Conservation (phyloP, 2,329 filamentous ascomycete genomes). For the Thermoascus crustaceus region DNA sequence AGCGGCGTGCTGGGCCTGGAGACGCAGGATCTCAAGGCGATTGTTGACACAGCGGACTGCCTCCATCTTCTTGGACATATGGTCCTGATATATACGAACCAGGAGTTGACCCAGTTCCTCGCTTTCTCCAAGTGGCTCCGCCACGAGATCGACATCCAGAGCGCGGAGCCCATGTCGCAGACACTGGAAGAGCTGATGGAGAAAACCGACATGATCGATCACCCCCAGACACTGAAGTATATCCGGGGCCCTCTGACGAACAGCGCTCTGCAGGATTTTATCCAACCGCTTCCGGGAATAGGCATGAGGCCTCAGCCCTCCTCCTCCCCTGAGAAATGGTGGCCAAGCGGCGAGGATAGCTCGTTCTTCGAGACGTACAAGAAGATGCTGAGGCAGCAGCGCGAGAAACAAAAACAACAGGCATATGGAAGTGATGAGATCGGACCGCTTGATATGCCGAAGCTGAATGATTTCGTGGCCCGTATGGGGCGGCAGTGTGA, state of each 20-base stretch:
- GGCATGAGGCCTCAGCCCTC: constrained; percentile 27
- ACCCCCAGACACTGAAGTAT: constrained; percentile 65
- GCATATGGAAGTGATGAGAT: constrained; percentile 40
- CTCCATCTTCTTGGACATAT: constrained; percentile 69
- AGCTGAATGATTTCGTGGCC: constrained; percentile 56
- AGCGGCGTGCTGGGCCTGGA: constrained; percentile 60
- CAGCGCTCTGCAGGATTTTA: constrained; percentile 58
- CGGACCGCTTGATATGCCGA: constrained; percentile 47
- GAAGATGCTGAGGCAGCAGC: constrained; percentile 42
- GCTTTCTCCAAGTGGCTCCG: constrained; percentile 79
- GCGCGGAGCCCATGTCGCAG: constrained; percentile 52
- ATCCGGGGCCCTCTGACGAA: constrained; percentile 61
- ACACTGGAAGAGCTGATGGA: constrained; percentile 64
- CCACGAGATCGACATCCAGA: constrained; percentile 70
- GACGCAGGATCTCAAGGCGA: constrained; percentile 51
- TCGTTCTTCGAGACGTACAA: constrained; percentile 41
- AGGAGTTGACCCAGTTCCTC: constrained; percentile 69
- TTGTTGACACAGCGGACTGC: constrained; percentile 62
- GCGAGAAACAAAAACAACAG: constrained; percentile 41
- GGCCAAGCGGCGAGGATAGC: constrained; percentile 25
- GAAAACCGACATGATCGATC: constrained; percentile 68
- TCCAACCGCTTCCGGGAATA: constrained; percentile 28
- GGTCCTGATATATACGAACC: constrained; percentile 60
- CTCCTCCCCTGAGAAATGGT: constrained; percentile 41
- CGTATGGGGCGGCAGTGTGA: constrained; percentile 52